A percentile compares a stretch with the other conserved stretches of the same genome.
Conservation (phyloP, 345 rosid species). For the Aquilaria sinensis region DNA sequence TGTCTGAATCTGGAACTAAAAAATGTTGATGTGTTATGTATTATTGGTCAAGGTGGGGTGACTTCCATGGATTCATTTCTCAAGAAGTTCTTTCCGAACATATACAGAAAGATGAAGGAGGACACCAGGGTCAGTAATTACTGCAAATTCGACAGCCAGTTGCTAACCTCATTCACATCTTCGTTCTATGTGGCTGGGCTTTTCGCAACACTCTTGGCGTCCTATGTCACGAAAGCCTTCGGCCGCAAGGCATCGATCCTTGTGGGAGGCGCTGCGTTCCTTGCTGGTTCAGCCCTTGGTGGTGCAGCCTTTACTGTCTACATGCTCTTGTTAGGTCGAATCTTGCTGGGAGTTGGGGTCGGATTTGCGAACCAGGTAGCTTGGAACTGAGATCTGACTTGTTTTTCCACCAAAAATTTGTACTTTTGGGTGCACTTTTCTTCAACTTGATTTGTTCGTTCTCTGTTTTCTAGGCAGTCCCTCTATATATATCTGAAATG, state of each 20-base stretch:
- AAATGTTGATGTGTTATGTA: neutral
- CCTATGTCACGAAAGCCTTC: constrained; percentile 39
- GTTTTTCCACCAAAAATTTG: neutral
- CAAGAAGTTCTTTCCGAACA: constrained; percentile 48
- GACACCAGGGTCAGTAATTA: constrained; percentile 49
- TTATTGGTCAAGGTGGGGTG: constrained; percentile 51
- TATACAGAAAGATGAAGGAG: constrained; percentile 41
- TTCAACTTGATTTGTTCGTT: neutral
- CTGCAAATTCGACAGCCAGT: constrained; percentile 66
- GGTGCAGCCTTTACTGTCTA: constrained; percentile 45
- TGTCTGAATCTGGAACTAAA: no score
- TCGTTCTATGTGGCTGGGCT: constrained; percentile 76
- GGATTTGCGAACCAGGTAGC: constrained; percentile 79
- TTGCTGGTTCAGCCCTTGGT: constrained; percentile 51
- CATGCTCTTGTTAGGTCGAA: constrained; percentile 63
- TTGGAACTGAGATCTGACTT: neutral
- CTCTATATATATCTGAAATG: constrained; percentile 78
- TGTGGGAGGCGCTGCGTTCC: constrained; percentile 51
- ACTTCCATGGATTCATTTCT: constrained; percentile 78
- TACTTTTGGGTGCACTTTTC: neutral
- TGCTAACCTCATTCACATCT: constrained; percentile 68
- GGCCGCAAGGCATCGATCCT: constrained; percentile 69
- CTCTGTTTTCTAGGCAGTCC: constrained; percentile 47
- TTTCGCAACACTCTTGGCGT: constrained; percentile 54
- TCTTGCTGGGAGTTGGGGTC: constrained; percentile 62